Evolutionary conservation across 2,329 filamentous ascomycete species (phyloP), one percentile per base, ranked within the genome.

Genomic region (Penicillium sp.): DNA sequence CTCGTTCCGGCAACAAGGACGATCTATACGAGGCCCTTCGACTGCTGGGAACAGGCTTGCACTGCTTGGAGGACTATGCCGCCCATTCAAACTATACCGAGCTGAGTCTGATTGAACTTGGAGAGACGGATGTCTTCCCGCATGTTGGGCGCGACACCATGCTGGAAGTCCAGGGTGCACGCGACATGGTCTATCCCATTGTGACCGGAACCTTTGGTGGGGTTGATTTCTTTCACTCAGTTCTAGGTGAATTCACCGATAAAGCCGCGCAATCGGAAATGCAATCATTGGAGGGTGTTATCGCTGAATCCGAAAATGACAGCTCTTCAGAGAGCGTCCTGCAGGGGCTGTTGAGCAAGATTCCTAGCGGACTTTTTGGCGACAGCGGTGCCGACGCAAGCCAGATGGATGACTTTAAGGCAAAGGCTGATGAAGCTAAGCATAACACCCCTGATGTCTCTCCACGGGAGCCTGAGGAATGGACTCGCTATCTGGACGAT

Each of bases 61-160:
- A 98, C 78, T 96, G 92, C 71, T 78, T 97, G 24, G 93, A 96
- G 78, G 93, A 97, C 72, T 98, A 88, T 78, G 88, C 92, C 53
- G 93, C 93, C 16, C 93, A 97, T 77, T 96, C 91, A 73, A 97
- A 97, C 80, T 97, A 96, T 76, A 86, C 83, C 14, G 93, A 97
- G 74, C 84, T 97, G 57, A 90, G 90, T 57, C 82, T 97, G 48
- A 92, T 95, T 66, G 92, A 96, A 73, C 77, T 96, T 68, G 92
- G 91, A 51, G 91, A 95, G 75, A 80, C 77, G 6, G 84, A 90
- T 59, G 77, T 96, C 58, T 97, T 97, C 74, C 91, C 93, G 26
- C 92, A 96, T 69, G 90, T 95, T 53, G 93, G 93, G 35, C 82
- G 86, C 56, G 78, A 84, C 66, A 91, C 91, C n/a, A 79, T 80